Evolutionary conservation across 2,329 filamentous ascomycete species (phyloP).

Genomic region (Penicillium sp.): DNA sequence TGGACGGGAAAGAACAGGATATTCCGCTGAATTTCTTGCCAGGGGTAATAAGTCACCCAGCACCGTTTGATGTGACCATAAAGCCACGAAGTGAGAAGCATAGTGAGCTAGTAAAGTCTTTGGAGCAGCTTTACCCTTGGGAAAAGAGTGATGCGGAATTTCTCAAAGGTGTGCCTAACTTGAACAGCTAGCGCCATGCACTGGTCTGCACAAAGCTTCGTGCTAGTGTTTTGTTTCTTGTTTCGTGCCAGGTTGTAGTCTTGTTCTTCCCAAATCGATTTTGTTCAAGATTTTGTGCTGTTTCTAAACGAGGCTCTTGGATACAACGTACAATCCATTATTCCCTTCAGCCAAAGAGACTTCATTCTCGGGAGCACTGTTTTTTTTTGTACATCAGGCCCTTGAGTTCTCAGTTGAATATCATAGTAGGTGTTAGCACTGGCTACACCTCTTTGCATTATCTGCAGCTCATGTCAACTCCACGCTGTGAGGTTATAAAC

Average conservation of each 20-base stretch:
- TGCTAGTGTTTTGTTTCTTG: not conserved
- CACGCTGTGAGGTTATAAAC: too few relatives aligned
- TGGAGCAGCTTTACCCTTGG: not conserved
- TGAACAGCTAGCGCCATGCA: not conserved
- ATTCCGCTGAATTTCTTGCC: conserved; percentile 16
- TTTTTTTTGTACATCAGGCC: too few relatives aligned
- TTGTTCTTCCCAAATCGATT: too few relatives aligned
- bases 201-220: not conserved
- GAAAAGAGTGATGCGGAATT: not conserved
- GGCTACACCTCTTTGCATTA: too few relatives aligned
- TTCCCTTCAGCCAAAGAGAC: too few relatives aligned
- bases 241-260: not conserved
- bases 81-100: not conserved
- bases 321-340: too few relatives aligned
- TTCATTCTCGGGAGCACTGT: too few relatives aligned
- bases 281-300: too few relatives aligned
- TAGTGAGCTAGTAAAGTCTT: not conserved
- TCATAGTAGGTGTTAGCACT: too few relatives aligned
- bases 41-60: conserved; percentile 39
- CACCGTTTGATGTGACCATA: conserved; percentile 29
- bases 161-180: not conserved
- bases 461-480: too few relatives aligned
- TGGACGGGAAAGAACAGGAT: conserved; percentile 17
- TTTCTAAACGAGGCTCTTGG: too few relatives aligned
- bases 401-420: not conserved